These are phyloP conservation scores for Trifolium repens DNA, from an alignment of 306 rosid genomes.

Conservation along the genomic window DNA sequence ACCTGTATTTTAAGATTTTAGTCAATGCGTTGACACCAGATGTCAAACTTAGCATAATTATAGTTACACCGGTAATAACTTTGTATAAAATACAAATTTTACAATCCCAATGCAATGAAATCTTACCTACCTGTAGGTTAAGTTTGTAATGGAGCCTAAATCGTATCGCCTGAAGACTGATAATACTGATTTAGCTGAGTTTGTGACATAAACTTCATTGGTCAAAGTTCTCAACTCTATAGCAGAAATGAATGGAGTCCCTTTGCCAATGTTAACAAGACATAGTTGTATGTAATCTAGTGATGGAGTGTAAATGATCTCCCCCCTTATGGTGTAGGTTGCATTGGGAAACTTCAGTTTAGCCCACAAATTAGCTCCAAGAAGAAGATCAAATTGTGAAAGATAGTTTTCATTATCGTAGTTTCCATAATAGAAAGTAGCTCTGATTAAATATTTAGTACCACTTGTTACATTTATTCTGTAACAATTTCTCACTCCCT, in stretches of 20 bases:
- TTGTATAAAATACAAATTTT: too few relatives aligned
- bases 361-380: not conserved
- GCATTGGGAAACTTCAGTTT: not conserved
- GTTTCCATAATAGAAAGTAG: not conserved
- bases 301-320: not conserved
- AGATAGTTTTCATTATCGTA: not conserved
- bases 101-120: too few relatives aligned
- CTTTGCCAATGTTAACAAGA: not conserved
- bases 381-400: not conserved
- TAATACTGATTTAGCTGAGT: not conserved
- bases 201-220: not conserved
- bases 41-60: too few relatives aligned
- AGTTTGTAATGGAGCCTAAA: not conserved
- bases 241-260: not conserved
- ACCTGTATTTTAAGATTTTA: too few relatives aligned
- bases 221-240: not conserved
- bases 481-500: not conserved
- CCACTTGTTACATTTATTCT: not conserved
- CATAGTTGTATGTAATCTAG: not conserved
- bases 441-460: not conserved
- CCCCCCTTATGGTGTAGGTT: fast-evolving
- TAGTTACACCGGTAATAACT: too few relatives aligned
- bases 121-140: not conserved
- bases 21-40: too few relatives aligned
- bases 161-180: not conserved